phyloP scores from a whole-genome alignment of 805 yeast genomes.

The Zygosaccharomyces rouxii region DNA sequence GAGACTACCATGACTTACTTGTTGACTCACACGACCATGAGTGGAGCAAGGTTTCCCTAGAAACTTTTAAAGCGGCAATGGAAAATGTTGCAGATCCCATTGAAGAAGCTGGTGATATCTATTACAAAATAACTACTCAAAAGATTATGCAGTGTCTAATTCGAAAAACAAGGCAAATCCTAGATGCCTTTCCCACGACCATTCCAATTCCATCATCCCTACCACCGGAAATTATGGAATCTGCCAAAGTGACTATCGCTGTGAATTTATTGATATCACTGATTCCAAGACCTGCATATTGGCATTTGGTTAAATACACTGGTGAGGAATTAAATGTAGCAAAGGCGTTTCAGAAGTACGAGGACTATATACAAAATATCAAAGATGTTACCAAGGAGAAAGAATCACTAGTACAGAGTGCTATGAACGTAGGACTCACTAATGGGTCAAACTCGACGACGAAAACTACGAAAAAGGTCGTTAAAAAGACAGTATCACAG shows the following conservation, averaged over 20 bases:
- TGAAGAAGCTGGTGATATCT: constrained; percentile 42
- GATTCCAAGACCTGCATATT: constrained; percentile 42
- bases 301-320: constrained; percentile 19
- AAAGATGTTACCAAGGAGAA: constrained; percentile 23
- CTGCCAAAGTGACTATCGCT: constrained; percentile 37
- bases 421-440: constrained; percentile 29
- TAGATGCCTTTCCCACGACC: constrained; percentile 38
- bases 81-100: constrained; percentile 38
- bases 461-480: constrained; percentile 21
- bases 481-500: constrained; percentile 26
- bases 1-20: constrained; percentile 33
- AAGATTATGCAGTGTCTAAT: constrained; percentile 40
- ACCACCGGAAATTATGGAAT: constrained; percentile 34
- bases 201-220: constrained; percentile 30
- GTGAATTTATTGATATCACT: constrained; percentile 44
- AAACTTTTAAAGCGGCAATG: constrained; percentile 27
- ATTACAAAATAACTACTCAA: constrained; percentile 41
- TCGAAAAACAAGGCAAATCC: constrained; percentile 37
- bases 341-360: constrained; percentile 34
- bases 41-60: constrained; percentile 22
- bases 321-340: constrained; percentile 21
- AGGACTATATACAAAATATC: constrained; percentile 23
- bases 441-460: constrained; percentile 16
- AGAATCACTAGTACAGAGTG: constrained; percentile 31
- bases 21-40: constrained; percentile 26